phyloP scores from a whole-genome alignment of 495 filamentous ascomycete genomes.

The Talaromyces liani region DNA sequence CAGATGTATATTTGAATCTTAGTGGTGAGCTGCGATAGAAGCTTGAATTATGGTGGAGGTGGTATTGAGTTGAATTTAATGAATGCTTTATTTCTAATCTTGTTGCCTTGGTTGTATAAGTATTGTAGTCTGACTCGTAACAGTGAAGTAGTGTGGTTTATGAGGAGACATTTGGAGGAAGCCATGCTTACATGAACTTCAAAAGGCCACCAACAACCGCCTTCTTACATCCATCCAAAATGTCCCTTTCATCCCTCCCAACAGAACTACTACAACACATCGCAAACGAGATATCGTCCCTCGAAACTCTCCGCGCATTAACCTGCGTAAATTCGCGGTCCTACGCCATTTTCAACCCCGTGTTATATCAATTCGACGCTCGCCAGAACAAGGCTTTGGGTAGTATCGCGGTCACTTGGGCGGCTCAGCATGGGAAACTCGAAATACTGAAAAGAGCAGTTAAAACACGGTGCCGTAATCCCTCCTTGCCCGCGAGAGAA shows the following conservation, averaged over 20 bases:
- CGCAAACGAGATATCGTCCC: neutral
- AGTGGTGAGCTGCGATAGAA: neutral
- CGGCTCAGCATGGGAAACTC: neutral
- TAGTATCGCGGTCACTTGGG: neutral
- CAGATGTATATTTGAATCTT: slow-evolving; percentile 9
- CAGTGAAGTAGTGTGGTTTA: neutral
- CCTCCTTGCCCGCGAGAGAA: neutral
- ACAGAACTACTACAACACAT: neutral
- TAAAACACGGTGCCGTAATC: neutral
- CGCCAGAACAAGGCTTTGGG: neutral
- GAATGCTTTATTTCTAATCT: neutral
- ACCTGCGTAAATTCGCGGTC: neutral
- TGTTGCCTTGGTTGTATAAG: neutral
- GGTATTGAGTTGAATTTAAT: slow-evolving; percentile 1
- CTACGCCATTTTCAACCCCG: neutral
- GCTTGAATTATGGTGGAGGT: neutral
- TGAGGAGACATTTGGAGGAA: neutral
- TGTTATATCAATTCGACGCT: neutral
- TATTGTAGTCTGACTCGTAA: neutral
- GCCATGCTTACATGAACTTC: neutral
- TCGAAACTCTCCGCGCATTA: neutral
- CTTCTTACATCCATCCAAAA: neutral
- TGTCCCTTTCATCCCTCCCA: neutral
- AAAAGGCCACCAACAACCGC: neutral
- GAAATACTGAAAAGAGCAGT: neutral